These are phyloP conservation scores for Metschnikowia vanudenii DNA, from an alignment of 805 yeast genomes.

Conservation along the genomic window DNA sequence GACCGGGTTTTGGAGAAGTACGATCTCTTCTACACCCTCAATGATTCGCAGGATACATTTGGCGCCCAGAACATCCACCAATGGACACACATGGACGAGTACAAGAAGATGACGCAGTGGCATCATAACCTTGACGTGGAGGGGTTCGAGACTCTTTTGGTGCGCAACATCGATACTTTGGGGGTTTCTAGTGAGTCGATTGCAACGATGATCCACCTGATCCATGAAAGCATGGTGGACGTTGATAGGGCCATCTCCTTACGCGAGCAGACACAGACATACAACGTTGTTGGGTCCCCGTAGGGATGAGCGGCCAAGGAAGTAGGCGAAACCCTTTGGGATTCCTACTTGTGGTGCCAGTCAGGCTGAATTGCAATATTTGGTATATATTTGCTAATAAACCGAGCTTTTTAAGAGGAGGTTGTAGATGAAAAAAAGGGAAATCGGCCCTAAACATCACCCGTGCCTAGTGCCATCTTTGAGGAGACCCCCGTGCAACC, in stretches of 20 bases:
- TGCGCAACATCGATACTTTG: slow-evolving; percentile 2
- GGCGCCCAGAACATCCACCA: slow-evolving; percentile 1
- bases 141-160: slow-evolving; percentile 4
- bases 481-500: no score
- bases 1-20: slow-evolving; percentile 3
- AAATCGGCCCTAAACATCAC: no score
- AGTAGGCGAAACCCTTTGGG: neutral
- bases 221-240: neutral
- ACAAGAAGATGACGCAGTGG: slow-evolving; percentile 4
- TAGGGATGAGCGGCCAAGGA: no score
- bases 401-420: neutral
- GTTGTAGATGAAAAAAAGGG: neutral
- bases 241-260: neutral
- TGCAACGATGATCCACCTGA: neutral
- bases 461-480: no score
- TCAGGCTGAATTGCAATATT: neutral
- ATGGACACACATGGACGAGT: slow-evolving; percentile 6
- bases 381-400: neutral
- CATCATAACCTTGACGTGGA: neutral
- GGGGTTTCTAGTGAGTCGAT: neutral
- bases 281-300: no score
- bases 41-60: neutral
- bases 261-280: neutral
- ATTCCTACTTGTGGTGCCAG: neutral
- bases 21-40: slow-evolving; percentile 4